These are phyloP conservation scores for Terana coerulea DNA, from an alignment of 768 basidiomycete genomes.

Conservation along the genomic window DNA sequence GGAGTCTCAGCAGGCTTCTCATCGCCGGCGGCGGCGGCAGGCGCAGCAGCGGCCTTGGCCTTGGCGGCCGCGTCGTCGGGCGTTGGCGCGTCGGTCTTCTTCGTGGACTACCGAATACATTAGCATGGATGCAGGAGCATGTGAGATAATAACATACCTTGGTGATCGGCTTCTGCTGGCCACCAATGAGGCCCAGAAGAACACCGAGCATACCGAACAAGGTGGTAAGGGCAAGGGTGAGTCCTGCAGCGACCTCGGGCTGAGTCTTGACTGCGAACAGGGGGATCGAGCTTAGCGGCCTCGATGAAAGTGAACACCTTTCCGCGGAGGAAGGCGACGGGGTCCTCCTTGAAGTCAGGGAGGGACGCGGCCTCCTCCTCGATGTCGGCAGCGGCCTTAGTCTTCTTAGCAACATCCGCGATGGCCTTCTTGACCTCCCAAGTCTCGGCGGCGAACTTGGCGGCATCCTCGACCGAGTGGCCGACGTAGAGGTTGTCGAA, in stretches of 20 bases:
- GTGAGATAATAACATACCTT: slow-evolving; percentile 43
- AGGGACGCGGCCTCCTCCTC: slow-evolving; percentile 31
- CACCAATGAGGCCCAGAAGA: slow-evolving; percentile 75
- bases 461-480: slow-evolving; percentile 83
- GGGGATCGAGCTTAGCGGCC: slow-evolving; percentile 69
- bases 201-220: slow-evolving; percentile 83
- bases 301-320: slow-evolving; percentile 81
- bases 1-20: slow-evolving; percentile 62
- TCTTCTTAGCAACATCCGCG: slow-evolving; percentile 61
- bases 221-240: slow-evolving; percentile 71
- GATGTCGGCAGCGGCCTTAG: slow-evolving; percentile 37
- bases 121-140: neutral
- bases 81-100: slow-evolving; percentile 71
- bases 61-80: slow-evolving; percentile 50
- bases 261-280: slow-evolving; percentile 80
- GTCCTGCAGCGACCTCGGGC: slow-evolving; percentile 81
- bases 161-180: slow-evolving; percentile 65
- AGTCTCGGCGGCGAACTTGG: slow-evolving; percentile 79
- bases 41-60: slow-evolving; percentile 51
- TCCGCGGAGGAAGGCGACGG: slow-evolving; percentile 74
- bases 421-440: slow-evolving; percentile 86
- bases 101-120: slow-evolving; percentile 48
- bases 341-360: slow-evolving; percentile 64
- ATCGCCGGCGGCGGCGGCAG: slow-evolving; percentile 69
- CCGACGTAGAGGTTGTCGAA: slow-evolving; percentile 95